phyloP scores from a whole-genome alignment of 106 monocot species.

The Xerophyta viscosa region DNA sequence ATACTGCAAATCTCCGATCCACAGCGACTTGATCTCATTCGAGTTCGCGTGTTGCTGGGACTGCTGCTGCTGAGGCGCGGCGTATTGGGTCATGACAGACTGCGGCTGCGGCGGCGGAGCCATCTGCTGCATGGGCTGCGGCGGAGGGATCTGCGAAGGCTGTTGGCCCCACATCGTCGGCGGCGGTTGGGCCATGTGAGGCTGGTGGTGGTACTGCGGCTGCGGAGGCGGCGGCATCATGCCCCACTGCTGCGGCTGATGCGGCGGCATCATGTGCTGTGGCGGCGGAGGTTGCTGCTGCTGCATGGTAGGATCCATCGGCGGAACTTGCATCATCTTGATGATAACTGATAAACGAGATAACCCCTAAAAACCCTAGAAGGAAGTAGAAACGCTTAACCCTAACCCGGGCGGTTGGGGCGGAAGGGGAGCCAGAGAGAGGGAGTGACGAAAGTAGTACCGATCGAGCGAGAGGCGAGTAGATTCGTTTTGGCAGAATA shows the following conservation, averaged over 20 bases:
- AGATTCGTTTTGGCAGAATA: no score
- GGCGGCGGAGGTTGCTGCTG: constrained; percentile 18
- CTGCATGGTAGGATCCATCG: neutral
- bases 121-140: neutral
- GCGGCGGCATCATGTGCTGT: constrained; percentile 10
- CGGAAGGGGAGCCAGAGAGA: no score
- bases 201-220: constrained; percentile 3
- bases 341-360: neutral
- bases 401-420: no score
- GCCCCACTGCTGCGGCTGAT: constrained; percentile 10
- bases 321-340: constrained; percentile 12
- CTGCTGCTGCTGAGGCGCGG: neutral
- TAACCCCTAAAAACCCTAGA: neutral
- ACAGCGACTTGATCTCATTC: constrained; percentile 56
- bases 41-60: neutral
- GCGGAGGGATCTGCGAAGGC: constrained; percentile 2
- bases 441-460: no score
- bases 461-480: no score
- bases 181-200: neutral
- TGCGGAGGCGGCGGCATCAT: constrained; percentile 11
- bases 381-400: no score
- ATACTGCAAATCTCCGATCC: constrained; percentile 81
- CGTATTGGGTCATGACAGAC: no score
- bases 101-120: neutral
- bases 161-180: neutral